These are phyloP conservation scores for Physcomitrellopsis africana DNA, from an alignment of 225 moss, liverwort and hornwort species.

Conservation along the genomic window DNA sequence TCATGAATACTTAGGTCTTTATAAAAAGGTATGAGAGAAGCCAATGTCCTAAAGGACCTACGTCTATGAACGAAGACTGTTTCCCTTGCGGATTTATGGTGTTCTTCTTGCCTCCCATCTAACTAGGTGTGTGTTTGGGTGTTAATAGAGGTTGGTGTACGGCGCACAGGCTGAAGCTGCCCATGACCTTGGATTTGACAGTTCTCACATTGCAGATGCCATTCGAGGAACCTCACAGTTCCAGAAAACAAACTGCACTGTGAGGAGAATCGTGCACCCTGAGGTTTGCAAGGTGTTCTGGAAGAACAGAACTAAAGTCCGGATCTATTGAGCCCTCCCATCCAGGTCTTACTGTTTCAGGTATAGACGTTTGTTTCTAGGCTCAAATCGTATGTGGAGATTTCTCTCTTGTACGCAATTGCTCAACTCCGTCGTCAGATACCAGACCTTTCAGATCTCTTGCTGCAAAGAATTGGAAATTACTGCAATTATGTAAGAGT, in stretches of 20 bases:
- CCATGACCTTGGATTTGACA: conserved; percentile 71
- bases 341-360: not conserved
- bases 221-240: conserved; percentile 68
- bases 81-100: not conserved
- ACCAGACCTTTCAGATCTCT: too few species aligned
- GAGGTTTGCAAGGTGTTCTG: conserved; percentile 71
- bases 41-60: not conserved
- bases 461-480: too few species aligned
- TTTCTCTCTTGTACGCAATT: not conserved
- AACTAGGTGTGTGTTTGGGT: not conserved
- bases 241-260: conserved; percentile 66
- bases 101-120: not conserved
- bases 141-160: conserved; percentile 60
- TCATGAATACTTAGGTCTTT: too few species aligned
- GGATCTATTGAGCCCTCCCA: conserved; percentile 49
- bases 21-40: not conserved
- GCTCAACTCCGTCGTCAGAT: too few species aligned
- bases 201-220: conserved; percentile 66
- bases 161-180: conserved; percentile 73
- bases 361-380: too few species aligned
- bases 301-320: conserved; percentile 62
- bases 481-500: too few species aligned
- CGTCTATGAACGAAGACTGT: not conserved
- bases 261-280: conserved; percentile 68
- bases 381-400: not conserved